phyloP scores from a whole-genome alignment of 2,329 filamentous ascomycete genomes.

The Talaromyces albobiverticillius region DNA sequence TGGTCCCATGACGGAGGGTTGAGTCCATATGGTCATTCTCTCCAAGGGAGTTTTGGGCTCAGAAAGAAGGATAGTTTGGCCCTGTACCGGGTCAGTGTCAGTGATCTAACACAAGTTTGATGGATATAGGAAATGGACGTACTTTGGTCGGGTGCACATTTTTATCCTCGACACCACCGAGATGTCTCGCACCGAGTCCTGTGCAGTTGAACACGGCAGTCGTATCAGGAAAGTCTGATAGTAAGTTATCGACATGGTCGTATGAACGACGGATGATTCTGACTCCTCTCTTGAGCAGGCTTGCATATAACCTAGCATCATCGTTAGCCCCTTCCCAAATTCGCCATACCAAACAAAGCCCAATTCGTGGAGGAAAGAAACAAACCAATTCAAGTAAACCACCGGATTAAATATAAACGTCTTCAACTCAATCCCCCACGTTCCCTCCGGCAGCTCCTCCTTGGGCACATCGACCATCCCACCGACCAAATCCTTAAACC shows the following conservation, averaged over 20 bases:
- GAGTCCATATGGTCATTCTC: constrained; percentile 13
- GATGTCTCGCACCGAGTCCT: constrained; percentile 8
- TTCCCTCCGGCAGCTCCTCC: constrained; percentile 12
- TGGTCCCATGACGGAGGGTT: constrained; percentile 6
- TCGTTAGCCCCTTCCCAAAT: not conserved
- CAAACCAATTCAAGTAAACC: constrained; percentile 13
- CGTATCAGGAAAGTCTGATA: constrained; percentile 12
- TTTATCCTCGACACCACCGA: constrained; percentile 10
- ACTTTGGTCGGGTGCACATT: constrained; percentile 12
- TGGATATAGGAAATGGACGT: not conserved
- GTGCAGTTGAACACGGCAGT: constrained; percentile 16
- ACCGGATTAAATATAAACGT: constrained; percentile 12
- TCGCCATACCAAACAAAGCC: not conserved
- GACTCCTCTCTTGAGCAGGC: constrained; percentile 9
- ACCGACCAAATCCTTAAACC: constrained; percentile 13
- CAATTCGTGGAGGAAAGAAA: not conserved
- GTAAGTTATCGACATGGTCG: constrained; percentile 9
- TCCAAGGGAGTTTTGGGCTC: constrained; percentile 6
- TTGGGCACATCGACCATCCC: constrained; percentile 9
- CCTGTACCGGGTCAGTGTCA: not conserved
- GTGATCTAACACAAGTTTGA: not conserved
- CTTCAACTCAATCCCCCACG: constrained; percentile 12
- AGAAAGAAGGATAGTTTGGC: constrained; percentile 11
- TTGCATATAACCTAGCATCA: constrained; percentile 9
- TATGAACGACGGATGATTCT: constrained; percentile 8